Evolutionary conservation across 257 asterid genomes (phyloP).

Genomic region (Jasminum sambac): DNA sequence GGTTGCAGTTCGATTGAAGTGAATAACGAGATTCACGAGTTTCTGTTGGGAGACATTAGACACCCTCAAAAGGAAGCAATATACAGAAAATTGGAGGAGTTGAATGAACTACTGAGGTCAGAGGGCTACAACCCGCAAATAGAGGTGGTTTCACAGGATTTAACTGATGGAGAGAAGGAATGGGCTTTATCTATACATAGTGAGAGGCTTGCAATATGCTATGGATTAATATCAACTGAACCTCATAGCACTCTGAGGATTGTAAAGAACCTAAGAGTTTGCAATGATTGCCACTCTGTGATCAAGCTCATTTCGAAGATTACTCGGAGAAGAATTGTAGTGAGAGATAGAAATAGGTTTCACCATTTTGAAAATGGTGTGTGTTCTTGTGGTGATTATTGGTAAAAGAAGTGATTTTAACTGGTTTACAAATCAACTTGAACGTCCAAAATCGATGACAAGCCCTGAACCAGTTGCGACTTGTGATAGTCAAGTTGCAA

Average conservation of each 20-base stretch:
- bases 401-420: slow-evolving; percentile 32
- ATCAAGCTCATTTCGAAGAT: slow-evolving; percentile 49
- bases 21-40: slow-evolving; percentile 45
- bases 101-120: slow-evolving; percentile 28
- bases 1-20: slow-evolving; percentile 57
- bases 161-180: slow-evolving; percentile 43
- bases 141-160: slow-evolving; percentile 41
- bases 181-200: slow-evolving; percentile 51
- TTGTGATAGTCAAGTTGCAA: not conserved
- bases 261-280: slow-evolving; percentile 52
- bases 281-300: slow-evolving; percentile 55
- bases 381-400: slow-evolving; percentile 60
- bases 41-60: slow-evolving; percentile 48
- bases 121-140: slow-evolving; percentile 49
- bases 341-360: slow-evolving; percentile 63
- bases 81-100: slow-evolving; percentile 38
- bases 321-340: slow-evolving; percentile 35
- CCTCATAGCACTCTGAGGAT: slow-evolving; percentile 35
- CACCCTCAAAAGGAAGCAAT: slow-evolving; percentile 56
- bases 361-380: slow-evolving; percentile 62
- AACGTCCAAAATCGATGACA: not conserved
- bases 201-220: slow-evolving; percentile 60
- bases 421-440: not conserved
- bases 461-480: not conserved
- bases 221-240: slow-evolving; percentile 46